phyloP scores from a whole-genome alignment of 129 eudicot species.

The Deinandra increscens region DNA sequence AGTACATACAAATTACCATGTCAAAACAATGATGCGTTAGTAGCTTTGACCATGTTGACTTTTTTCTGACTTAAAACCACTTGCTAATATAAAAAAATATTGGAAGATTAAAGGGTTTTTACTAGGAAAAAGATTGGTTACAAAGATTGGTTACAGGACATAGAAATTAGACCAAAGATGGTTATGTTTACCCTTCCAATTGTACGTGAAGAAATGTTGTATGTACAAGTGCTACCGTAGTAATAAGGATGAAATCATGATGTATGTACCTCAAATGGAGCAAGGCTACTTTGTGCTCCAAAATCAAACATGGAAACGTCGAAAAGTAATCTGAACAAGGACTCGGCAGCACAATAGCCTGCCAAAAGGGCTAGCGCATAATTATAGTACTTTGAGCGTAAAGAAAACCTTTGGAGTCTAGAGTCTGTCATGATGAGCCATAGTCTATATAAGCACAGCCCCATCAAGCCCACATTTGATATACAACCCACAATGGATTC shows the following conservation, averaged over 20 bases:
- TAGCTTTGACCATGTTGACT: background rate
- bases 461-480: constrained; percentile 54
- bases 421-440: constrained; percentile 47
- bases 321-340: constrained; percentile 50
- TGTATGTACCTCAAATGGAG: constrained; percentile 68
- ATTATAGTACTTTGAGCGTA: constrained; percentile 47
- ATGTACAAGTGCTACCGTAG: background rate
- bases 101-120: background rate
- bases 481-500: constrained; percentile 47
- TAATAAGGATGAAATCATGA: constrained; percentile 8
- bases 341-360: constrained; percentile 50
- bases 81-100: background rate
- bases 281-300: constrained; percentile 45
- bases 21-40: background rate
- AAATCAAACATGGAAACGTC: constrained; percentile 52
- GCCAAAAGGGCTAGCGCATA: constrained; percentile 56
- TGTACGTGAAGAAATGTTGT: background rate
- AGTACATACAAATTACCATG: background rate
- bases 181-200: background rate
- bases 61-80: background rate
- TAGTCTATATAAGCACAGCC: constrained; percentile 51
- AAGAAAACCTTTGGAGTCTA: constrained; percentile 45
- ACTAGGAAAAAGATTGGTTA: background rate
- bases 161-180: background rate
- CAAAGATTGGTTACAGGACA: background rate